Conservation (phyloP, 805 yeast genomes). For the Cyberlindnera mycetangii region DNA sequence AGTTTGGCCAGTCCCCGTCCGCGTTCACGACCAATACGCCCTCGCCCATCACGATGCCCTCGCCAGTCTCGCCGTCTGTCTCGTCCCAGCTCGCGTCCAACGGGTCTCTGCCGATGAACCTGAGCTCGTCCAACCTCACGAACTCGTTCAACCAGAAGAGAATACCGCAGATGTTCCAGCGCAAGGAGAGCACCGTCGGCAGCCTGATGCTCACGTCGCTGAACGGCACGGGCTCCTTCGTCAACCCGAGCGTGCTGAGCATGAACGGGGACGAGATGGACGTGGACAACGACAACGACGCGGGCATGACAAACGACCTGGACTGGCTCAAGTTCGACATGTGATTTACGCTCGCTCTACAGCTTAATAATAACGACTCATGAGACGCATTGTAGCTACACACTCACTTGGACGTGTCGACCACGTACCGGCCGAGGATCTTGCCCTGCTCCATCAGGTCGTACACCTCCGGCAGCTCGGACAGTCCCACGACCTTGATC, state of each 20-base stretch:
- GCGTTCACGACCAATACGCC: conserved; percentile 22
- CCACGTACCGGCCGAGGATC: conserved; percentile 63
- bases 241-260: conserved; percentile 16
- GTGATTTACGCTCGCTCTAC: conserved; percentile 5
- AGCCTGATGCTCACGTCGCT: conserved; percentile 1
- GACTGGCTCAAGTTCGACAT: conserved; percentile 31
- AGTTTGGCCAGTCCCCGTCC: conserved; percentile 19
- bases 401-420: conserved; percentile 47
- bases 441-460: conserved; percentile 60
- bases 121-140: conserved; percentile 25
- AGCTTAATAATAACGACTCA: neutral
- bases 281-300: conserved; percentile 16
- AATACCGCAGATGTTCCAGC: conserved; percentile 27
- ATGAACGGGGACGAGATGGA: conserved; percentile 17
- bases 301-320: conserved; percentile 23
- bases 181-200: conserved; percentile 11
- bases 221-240: conserved; percentile 8
- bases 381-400: neutral
- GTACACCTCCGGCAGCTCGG: conserved; percentile 51
- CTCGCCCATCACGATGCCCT: conserved; percentile 27
- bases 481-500: conserved; percentile 54
- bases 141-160: conserved; percentile 29
- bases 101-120: conserved; percentile 21
- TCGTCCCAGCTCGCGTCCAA: conserved; percentile 8
- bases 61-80: conserved; percentile 27